Evolutionary conservation across 768 basidiomycete species (phyloP).

Genomic region (Russula foetens): DNA sequence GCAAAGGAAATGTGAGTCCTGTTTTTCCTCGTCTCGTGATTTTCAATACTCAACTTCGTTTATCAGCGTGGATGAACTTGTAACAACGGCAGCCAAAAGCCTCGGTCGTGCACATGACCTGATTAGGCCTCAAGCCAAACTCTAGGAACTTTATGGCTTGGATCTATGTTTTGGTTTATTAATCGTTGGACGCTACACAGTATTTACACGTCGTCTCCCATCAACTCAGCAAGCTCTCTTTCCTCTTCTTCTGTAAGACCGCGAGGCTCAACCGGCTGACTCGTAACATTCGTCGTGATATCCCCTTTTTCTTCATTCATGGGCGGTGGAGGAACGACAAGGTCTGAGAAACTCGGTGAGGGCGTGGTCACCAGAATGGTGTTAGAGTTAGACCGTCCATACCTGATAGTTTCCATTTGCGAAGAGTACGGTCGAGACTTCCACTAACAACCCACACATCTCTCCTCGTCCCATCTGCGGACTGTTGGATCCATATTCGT

Average conservation of each 20-base stretch:
- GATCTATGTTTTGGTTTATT: background rate
- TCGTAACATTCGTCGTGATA: background rate
- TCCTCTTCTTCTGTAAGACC: constrained; percentile 85
- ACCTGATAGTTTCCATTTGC: constrained; percentile 75
- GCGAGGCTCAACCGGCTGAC: constrained; percentile 21
- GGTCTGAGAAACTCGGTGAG: background rate
- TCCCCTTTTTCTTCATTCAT: background rate
- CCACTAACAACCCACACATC: constrained; percentile 81
- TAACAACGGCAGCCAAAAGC: constrained; percentile 56
- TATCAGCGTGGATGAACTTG: constrained; percentile 71
- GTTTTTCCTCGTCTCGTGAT: background rate
- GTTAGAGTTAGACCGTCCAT: constrained; percentile 16
- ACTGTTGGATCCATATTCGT: constrained; percentile 57
- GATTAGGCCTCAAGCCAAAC: constrained; percentile 40
- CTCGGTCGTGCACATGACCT: constrained; percentile 39
- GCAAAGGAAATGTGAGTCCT: constrained; percentile 70
- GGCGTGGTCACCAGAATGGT: background rate
- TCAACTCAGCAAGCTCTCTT: constrained; percentile 75
- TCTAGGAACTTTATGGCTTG: constrained; percentile 28
- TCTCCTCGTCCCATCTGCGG: constrained; percentile 38
- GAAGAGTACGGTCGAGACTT: constrained; percentile 80
- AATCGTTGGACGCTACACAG: background rate
- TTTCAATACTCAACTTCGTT: constrained; percentile 10
- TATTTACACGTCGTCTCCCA: constrained; percentile 30
- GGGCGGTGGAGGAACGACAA: background rate